A percentile compares a stretch with the other conserved stretches of the same genome.
phyloP scores from a whole-genome alignment of 106 monocot species.

The Iris macrosiphon region DNA sequence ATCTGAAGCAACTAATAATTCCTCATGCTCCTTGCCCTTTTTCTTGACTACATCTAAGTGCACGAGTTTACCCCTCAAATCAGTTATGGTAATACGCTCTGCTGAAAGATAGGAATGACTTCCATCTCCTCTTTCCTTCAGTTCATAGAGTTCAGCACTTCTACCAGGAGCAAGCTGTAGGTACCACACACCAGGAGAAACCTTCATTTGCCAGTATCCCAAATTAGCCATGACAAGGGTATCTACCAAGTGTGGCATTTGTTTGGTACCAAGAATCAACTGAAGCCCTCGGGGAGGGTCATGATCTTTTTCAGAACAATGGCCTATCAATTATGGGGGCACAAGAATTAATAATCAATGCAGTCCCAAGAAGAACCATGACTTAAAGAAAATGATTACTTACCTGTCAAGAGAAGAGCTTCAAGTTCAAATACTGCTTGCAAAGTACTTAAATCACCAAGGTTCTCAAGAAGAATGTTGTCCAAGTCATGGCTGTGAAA shows the following conservation, averaged over 20 bases:
- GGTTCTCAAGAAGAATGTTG: constrained; percentile 92
- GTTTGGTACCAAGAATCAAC: constrained; percentile 80
- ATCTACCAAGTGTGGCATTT: constrained; percentile 75
- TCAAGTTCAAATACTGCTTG: constrained; percentile 98
- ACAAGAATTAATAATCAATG: background rate
- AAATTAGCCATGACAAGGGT: constrained; percentile 98
- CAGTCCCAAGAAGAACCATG: background rate
- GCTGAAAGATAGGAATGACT: constrained; percentile 17
- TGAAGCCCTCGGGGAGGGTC: constrained; percentile 98
- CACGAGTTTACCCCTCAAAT: constrained; percentile 87
- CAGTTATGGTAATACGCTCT: constrained; percentile 66
- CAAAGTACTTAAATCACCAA: constrained; percentile 73
- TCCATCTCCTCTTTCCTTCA: constrained; percentile 42
- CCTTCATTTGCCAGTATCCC: constrained; percentile 99
- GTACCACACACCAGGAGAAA: constrained; percentile 89
- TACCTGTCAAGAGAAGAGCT: constrained; percentile 91
- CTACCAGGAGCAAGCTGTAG: constrained; percentile 90
- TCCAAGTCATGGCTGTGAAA: constrained; percentile 84
- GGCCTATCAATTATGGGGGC: constrained; percentile 34
- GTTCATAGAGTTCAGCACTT: constrained; percentile 76
- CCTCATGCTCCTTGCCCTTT: constrained; percentile 78
- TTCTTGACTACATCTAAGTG: constrained; percentile 71
- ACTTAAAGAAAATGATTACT: background rate
- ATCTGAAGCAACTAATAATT: constrained; percentile 61
- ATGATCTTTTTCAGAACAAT: constrained; percentile 89